Evolutionary conservation across 2,329 filamentous ascomycete species (phyloP).

Genomic region (Fusarium poae): DNA sequence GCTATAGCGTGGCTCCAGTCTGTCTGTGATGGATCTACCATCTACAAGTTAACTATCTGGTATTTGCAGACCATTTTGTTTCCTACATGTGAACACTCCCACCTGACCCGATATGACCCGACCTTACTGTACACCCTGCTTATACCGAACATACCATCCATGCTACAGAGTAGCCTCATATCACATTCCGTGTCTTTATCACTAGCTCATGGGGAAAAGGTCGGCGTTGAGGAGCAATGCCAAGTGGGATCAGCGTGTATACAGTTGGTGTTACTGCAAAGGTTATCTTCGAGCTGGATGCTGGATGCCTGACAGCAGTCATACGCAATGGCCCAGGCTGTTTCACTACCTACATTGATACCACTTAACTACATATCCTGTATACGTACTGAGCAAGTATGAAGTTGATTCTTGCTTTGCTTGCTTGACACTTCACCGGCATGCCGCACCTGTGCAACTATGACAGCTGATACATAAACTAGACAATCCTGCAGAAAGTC

Average conservation of each 20-base stretch:
- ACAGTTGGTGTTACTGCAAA: slow-evolving; percentile 8
- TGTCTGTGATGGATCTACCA: not conserved
- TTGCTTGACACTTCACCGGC: slow-evolving; percentile 2
- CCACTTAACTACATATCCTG: slow-evolving; percentile 12
- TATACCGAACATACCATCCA: not conserved
- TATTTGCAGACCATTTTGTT: not conserved
- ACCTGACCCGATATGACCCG: not conserved
- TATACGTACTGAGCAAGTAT: slow-evolving; percentile 3
- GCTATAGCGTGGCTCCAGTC: slow-evolving; percentile 4
- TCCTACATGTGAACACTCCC: not conserved
- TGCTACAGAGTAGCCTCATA: not conserved
- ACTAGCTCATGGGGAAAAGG: not conserved
- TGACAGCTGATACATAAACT: slow-evolving; percentile 2
- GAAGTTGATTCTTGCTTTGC: not conserved
- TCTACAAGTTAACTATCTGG: not conserved
- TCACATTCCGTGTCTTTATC: not conserved
- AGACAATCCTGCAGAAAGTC: slow-evolving; percentile 3
- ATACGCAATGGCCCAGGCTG: not conserved
- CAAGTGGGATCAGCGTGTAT: slow-evolving; percentile 9
- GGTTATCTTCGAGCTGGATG: slow-evolving; percentile 1
- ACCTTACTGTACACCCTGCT: not conserved
- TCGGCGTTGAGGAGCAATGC: not conserved
- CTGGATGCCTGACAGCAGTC: slow-evolving; percentile 1
- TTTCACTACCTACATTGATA: slow-evolving; percentile 18
- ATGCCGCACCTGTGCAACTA: slow-evolving; percentile 35